Percentiles rank a stretch among this genome's conserved stretches.
Conservation (phyloP, 1,284 basidiomycete species). For the Fomitopsis pinicola region DNA sequence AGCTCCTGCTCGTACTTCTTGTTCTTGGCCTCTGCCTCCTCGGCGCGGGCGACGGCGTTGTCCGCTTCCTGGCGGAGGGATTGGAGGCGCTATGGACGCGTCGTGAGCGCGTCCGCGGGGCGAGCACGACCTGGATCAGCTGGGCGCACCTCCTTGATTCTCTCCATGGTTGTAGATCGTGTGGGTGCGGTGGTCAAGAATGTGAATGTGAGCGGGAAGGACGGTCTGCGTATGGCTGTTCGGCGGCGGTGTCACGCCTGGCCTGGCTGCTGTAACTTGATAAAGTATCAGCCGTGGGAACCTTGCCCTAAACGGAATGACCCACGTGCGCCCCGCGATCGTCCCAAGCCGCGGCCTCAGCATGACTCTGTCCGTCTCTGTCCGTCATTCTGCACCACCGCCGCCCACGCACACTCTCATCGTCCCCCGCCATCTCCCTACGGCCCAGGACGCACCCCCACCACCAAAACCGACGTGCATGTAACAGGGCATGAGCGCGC, state of each 20-base stretch:
- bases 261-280: conserved; percentile 21
- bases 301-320: conserved; percentile 9
- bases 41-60: conserved; percentile 72
- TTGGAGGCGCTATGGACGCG: conserved; percentile 55
- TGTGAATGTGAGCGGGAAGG: conserved; percentile 3
- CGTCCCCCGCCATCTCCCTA: background rate
- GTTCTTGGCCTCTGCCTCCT: conserved; percentile 80
- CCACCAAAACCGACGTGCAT: background rate
- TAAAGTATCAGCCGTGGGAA: conserved; percentile 32
- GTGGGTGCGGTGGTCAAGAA: conserved; percentile 4
- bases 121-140: background rate
- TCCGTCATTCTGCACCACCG: background rate
- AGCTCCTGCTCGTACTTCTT: conserved; percentile 81
- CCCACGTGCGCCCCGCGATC: conserved; percentile 3
- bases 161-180: conserved; percentile 51
- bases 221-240: conserved; percentile 19
- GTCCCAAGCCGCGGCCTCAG: background rate
- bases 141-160: conserved; percentile 63
- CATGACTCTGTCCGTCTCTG: background rate
- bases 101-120: background rate
- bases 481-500: conserved; percentile 45
- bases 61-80: conserved; percentile 86
- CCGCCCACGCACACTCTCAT: background rate
- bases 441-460: background rate
- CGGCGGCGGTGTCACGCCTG: conserved; percentile 19